A percentile compares a stretch with the other conserved stretches of the same genome.
phyloP scores from a whole-genome alignment of 139 green algal species.

The Haematococcus lacustris region DNA sequence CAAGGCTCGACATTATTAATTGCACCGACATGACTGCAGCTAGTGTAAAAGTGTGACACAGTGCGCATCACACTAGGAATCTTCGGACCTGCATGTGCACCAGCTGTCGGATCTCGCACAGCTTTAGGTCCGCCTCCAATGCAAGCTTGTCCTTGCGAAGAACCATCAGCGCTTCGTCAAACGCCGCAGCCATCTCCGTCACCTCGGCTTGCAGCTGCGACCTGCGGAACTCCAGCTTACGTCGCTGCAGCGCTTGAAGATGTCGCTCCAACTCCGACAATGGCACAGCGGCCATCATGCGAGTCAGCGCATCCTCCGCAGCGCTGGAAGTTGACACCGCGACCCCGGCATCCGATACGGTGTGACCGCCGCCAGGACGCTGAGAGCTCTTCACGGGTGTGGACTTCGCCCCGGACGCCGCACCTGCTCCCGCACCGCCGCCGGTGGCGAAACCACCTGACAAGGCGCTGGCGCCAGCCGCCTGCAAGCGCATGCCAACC shows the following conservation, averaged over 20 bases:
- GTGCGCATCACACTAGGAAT: too few species aligned
- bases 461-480: too few species aligned
- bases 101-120: conserved; percentile 49
- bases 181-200: conserved; percentile 26
- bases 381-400: too few species aligned
- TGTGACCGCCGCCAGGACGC: background rate
- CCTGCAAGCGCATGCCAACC: too few species aligned
- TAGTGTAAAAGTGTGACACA: too few species aligned
- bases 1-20: too few species aligned
- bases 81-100: conserved; percentile 25
- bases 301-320: conserved; percentile 23
- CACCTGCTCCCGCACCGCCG: too few species aligned
- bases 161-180: conserved; percentile 48
- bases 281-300: conserved; percentile 31
- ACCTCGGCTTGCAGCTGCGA: conserved; percentile 18
- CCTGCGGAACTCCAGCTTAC: background rate
- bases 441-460: too few species aligned
- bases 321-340: background rate
- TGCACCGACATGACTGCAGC: too few species aligned
- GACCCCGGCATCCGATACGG: background rate
- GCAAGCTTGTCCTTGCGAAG: conserved; percentile 47
- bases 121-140: conserved; percentile 55
- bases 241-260: conserved; percentile 18
- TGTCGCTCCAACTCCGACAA: conserved; percentile 28
- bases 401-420: too few species aligned